Conservation (phyloP, 1,284 basidiomycete genomes). For the Rhodotorula glutinis region DNA sequence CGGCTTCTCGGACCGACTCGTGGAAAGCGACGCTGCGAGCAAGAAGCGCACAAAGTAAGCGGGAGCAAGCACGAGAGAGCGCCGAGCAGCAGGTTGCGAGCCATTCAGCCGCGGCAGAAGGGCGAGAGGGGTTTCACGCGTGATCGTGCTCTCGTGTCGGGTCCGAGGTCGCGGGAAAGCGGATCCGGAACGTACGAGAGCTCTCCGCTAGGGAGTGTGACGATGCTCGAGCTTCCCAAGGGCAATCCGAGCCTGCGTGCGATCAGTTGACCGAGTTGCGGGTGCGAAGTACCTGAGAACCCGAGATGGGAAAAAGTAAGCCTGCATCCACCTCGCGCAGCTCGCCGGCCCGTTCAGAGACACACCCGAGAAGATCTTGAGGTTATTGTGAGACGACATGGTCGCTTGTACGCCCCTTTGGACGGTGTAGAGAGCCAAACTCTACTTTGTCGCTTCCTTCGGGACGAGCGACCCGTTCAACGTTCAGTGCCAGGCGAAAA, state of each 20-base stretch:
- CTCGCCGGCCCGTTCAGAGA: background rate
- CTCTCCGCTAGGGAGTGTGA: slow-evolving; percentile 30
- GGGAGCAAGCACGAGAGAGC: too few relatives aligned
- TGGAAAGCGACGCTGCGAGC: slow-evolving; percentile 74
- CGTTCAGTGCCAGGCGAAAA: too few relatives aligned
- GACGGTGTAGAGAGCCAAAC: too few relatives aligned
- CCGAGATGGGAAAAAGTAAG: too few relatives aligned
- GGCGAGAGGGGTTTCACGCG: too few relatives aligned
- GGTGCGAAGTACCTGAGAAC: slow-evolving; percentile 59
- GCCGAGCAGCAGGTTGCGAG: too few relatives aligned
- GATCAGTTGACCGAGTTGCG: slow-evolving; percentile 89
- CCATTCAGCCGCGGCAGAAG: too few relatives aligned
- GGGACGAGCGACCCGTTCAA: too few relatives aligned
- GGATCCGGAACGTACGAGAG: slow-evolving; percentile 52
- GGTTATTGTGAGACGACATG: slow-evolving; percentile 19
- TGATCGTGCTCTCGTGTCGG: too few relatives aligned
- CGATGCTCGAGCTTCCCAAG: slow-evolving; percentile 23
- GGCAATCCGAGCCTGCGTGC: slow-evolving; percentile 69
- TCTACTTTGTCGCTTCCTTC: too few relatives aligned
- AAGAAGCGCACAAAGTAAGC: background rate
- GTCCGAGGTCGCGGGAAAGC: slow-evolving; percentile 55
- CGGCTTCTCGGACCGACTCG: slow-evolving; percentile 95
- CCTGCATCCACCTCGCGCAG: too few relatives aligned
- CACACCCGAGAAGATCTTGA: slow-evolving; percentile 34
- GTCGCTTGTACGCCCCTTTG: background rate